Evolutionary conservation across 2,329 filamentous ascomycete species (phyloP).

Genomic region (Fonsecaea nubica): DNA sequence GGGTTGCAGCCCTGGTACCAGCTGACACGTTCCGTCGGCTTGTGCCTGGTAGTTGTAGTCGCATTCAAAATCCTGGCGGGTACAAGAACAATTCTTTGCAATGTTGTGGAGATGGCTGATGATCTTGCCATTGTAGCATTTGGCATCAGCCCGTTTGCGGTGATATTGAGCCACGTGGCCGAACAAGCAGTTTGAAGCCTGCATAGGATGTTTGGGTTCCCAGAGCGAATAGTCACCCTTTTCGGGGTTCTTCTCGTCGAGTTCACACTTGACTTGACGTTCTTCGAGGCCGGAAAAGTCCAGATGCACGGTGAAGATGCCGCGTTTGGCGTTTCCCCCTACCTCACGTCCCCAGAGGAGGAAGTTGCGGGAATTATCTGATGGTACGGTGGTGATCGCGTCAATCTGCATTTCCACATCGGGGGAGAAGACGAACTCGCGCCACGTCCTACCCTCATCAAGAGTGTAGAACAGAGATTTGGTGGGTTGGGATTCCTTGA

Average conservation of each 20-base stretch:
- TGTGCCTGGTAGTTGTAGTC: constrained; percentile 92
- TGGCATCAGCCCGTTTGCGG: constrained; percentile 78
- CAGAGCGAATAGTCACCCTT: constrained; percentile 80
- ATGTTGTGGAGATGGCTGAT: constrained; percentile 65
- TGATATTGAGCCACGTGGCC: constrained; percentile 89
- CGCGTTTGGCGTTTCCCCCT: constrained; percentile 50
- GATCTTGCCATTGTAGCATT: constrained; percentile 81
- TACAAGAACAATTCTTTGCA: constrained; percentile 79
- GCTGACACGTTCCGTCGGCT: constrained; percentile 74
- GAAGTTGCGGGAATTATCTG: constrained; percentile 89
- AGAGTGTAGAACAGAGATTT: constrained; percentile 75
- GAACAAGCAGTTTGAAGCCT: constrained; percentile 83
- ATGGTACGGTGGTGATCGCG: constrained; percentile 86
- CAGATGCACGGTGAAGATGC: constrained; percentile 76
- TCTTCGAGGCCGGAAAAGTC: constrained; percentile 86
- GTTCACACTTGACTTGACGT: constrained; percentile 67
- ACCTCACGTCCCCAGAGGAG: constrained; percentile 78
- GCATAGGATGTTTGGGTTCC: constrained; percentile 82
- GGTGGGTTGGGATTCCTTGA: constrained; percentile 72
- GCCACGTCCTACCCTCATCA: constrained; percentile 83
- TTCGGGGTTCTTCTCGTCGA: constrained; percentile 66
- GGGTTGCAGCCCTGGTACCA: constrained; percentile 75
- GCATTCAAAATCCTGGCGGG: constrained; percentile 88
- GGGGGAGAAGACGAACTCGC: constrained; percentile 72
- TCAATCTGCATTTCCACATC: constrained; percentile 73